Conservation (phyloP, 176 grass and related monocot genomes). For the Luzula sylvatica region DNA sequence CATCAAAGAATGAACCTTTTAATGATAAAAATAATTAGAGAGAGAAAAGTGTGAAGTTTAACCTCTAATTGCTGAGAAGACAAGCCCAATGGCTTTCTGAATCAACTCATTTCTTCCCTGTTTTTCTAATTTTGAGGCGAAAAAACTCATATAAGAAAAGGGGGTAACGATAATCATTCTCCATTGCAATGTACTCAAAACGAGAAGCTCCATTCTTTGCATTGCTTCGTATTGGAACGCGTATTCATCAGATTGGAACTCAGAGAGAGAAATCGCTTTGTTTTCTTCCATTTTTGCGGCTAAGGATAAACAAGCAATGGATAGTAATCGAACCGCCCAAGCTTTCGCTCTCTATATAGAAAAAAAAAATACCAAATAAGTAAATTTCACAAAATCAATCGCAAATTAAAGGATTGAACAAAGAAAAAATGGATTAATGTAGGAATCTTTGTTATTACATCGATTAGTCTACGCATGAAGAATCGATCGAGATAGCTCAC, state of each 20-base stretch:
- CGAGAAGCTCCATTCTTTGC: slow-evolving; percentile 77
- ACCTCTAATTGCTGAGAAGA: slow-evolving; percentile 38
- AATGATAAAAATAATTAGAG: slow-evolving; percentile 8
- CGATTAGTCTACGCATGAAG: slow-evolving; percentile 33
- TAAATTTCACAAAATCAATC: slow-evolving; percentile 9
- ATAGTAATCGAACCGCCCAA: slow-evolving; percentile 64
- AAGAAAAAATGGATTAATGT: neutral
- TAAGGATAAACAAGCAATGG: slow-evolving; percentile 74
- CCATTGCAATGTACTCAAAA: slow-evolving; percentile 59
- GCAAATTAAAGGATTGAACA: neutral
- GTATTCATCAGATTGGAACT: slow-evolving; percentile 35
- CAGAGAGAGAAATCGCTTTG: slow-evolving; percentile 35
- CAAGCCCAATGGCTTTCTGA: slow-evolving; percentile 36
- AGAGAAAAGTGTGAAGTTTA: neutral
- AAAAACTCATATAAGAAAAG: slow-evolving; percentile 68
- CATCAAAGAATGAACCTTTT: slow-evolving; percentile 7
- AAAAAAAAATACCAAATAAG: neutral
- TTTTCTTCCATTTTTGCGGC: slow-evolving; percentile 81
- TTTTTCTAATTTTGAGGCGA: slow-evolving; percentile 34
- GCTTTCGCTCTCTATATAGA: slow-evolving; percentile 35
- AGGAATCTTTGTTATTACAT: slow-evolving; percentile 23
- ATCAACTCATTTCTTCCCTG: slow-evolving; percentile 31
- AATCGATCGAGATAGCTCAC: slow-evolving; percentile 87
- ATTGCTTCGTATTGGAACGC: slow-evolving; percentile 34
- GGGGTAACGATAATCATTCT: slow-evolving; percentile 57